phyloP scores from a whole-genome alignment of 768 basidiomycete species.

The Rhizopogon roseolus region DNA sequence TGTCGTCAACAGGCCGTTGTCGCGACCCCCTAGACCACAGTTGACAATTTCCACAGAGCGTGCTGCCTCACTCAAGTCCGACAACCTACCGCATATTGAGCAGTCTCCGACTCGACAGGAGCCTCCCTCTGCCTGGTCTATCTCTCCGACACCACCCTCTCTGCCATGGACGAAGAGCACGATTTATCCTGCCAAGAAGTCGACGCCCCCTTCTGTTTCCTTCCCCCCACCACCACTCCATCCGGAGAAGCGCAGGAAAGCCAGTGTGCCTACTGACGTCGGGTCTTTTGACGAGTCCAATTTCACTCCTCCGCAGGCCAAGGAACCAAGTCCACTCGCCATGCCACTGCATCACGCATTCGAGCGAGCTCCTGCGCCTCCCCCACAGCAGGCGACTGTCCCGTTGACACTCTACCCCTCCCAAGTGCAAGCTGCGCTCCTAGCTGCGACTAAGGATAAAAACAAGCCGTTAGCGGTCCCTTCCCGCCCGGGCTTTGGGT shows the following conservation, averaged over 20 bases:
- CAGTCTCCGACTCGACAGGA: constrained; percentile 16
- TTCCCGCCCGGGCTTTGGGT: neutral
- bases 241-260: constrained; percentile 25
- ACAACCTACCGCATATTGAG: constrained; percentile 26
- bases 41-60: constrained; percentile 42
- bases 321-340: constrained; percentile 24
- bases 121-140: constrained; percentile 26
- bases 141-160: constrained; percentile 24
- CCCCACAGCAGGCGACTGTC: constrained; percentile 9
- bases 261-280: constrained; percentile 34
- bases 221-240: constrained; percentile 28
- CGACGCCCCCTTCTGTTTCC: constrained; percentile 31
- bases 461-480: neutral
- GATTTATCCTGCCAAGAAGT: constrained; percentile 13
- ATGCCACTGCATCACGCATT: constrained; percentile 42
- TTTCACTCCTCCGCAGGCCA: constrained; percentile 15
- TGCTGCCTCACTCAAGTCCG: constrained; percentile 25
- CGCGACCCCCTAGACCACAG: constrained; percentile 22
- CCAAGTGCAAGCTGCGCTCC: constrained; percentile 12
- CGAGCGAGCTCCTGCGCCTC: constrained; percentile 12
- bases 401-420: constrained; percentile 13
- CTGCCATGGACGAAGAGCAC: constrained; percentile 20
- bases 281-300: constrained; percentile 21
- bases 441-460: neutral
- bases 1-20: constrained; percentile 12